phyloP scores from a whole-genome alignment of 148 eudicot species.

The Diospyros lotus region DNA sequence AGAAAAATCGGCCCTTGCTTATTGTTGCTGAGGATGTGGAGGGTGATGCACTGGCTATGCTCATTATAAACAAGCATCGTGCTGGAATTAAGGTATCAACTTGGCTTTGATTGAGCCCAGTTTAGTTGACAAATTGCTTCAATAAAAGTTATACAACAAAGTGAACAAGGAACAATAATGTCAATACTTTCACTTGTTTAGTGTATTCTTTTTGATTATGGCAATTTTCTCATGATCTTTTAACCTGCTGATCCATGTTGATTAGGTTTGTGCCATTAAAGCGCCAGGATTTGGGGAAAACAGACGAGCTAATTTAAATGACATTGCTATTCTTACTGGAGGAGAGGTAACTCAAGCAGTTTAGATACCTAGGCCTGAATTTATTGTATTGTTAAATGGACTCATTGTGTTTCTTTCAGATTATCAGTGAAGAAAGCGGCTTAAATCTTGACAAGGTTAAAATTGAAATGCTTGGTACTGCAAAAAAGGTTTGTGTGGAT shows the following conservation, averaged over 20 bases:
- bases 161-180: too few species aligned
- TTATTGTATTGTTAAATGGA: too few species aligned
- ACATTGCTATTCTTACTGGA: slow-evolving; percentile 78
- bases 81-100: slow-evolving; percentile 72
- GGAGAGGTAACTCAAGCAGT: slow-evolving; percentile 42
- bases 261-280: slow-evolving; percentile 80
- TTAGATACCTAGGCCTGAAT: neutral
- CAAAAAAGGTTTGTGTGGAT: slow-evolving; percentile 27
- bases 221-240: neutral
- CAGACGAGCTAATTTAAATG: slow-evolving; percentile 68
- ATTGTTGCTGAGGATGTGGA: slow-evolving; percentile 64
- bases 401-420: slow-evolving; percentile 24
- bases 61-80: slow-evolving; percentile 80
- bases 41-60: slow-evolving; percentile 64
- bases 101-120: neutral
- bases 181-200: neutral
- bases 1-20: slow-evolving; percentile 60
- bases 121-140: neutral
- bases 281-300: slow-evolving; percentile 97
- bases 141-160: too few species aligned
- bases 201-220: too few species aligned
- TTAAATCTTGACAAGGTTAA: slow-evolving; percentile 72
- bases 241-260: neutral
- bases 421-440: slow-evolving; percentile 84
- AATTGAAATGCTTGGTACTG: slow-evolving; percentile 70